Conservation (phyloP, 2,329 filamentous ascomycete species). For the Lasiodiplodia sp. region DNA sequence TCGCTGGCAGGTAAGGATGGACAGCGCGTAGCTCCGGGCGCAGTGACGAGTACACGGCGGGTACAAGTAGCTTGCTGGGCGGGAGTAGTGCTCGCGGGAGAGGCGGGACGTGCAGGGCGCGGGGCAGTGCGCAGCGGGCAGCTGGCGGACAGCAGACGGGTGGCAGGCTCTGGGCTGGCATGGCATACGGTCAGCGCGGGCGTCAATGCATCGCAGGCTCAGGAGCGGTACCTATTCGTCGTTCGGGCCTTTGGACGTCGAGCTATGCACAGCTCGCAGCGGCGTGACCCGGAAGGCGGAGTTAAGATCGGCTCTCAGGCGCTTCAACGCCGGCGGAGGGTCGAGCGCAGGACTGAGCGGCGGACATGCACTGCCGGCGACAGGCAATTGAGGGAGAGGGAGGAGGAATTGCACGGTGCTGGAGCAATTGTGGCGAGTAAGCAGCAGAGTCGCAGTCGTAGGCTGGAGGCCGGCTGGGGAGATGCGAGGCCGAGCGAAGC, state of each 20-base stretch:
- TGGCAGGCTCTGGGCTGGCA: conserved; percentile 2
- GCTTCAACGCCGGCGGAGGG: conserved; percentile 5
- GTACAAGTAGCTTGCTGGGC: conserved; percentile 21
- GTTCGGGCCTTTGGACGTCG: conserved; percentile 14
- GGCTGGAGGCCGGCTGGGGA: conserved; percentile 24
- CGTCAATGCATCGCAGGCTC: conserved; percentile 22
- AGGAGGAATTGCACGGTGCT: not conserved
- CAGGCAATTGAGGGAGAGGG: conserved; percentile 16
- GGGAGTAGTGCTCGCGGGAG: conserved; percentile 11
- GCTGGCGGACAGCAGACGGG: conserved; percentile 10
- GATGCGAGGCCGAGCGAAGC: conserved; percentile 21
- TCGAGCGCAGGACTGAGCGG: not conserved
- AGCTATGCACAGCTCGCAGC: conserved; percentile 26
- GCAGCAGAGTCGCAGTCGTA: conserved; percentile 17
- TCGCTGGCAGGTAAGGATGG: conserved; percentile 5
- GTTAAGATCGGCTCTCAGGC: conserved; percentile 24
- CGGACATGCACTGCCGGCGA: not conserved
- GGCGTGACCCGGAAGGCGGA: conserved; percentile 28
- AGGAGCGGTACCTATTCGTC: conserved; percentile 21
- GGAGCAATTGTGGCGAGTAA: conserved; percentile 23
- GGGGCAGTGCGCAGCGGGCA: conserved; percentile 15
- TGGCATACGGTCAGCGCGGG: conserved; percentile 18
- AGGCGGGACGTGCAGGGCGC: conserved; percentile 15
- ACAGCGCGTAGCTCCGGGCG: conserved; percentile 12
- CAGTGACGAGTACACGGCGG: conserved; percentile 4